Percentiles rank a stretch among this genome's conserved stretches.
Conservation (phyloP, 2,329 filamentous ascomycete species). For the Colletotrichum lindemuthianum region DNA sequence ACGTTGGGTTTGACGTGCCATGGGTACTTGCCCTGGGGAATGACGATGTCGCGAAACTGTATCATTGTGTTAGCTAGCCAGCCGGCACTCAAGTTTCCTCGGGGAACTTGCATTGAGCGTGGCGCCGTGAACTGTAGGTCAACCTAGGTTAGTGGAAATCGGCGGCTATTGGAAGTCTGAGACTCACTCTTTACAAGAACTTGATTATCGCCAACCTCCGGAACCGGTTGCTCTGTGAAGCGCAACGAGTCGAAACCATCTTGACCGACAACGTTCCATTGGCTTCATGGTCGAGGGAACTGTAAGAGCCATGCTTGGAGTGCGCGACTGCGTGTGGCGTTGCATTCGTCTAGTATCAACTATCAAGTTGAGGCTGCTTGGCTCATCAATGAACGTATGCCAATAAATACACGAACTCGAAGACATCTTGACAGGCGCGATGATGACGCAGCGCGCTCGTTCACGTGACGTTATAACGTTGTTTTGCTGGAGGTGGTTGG, state of each 20-base stretch:
- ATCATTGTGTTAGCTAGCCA: slow-evolving; percentile 14
- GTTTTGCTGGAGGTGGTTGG: too few species aligned
- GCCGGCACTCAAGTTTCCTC: background rate
- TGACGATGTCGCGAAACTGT: slow-evolving; percentile 26
- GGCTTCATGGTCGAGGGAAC: background rate
- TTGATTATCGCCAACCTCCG: slow-evolving; percentile 26
- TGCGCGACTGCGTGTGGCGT: background rate
- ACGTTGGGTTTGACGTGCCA: slow-evolving; percentile 39
- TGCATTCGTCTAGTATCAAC: too few species aligned
- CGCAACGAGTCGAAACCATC: slow-evolving; percentile 16
- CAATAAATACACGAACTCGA: too few species aligned
- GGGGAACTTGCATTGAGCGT: slow-evolving; percentile 14
- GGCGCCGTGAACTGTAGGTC: slow-evolving; percentile 37
- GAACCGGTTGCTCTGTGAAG: slow-evolving; percentile 9
- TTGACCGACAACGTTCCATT: slow-evolving; percentile 23
- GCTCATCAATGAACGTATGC: too few species aligned
- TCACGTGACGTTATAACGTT: too few species aligned
- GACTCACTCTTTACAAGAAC: slow-evolving; percentile 39
- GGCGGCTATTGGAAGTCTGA: slow-evolving; percentile 47
- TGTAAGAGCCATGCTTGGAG: background rate
- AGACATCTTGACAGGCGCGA: too few species aligned
- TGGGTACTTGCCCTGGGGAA: slow-evolving; percentile 45
- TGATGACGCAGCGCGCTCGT: too few species aligned
- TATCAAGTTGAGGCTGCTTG: too few species aligned
- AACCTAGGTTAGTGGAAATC: slow-evolving; percentile 11